Percentiles rank a stretch among this genome's conserved stretches.
Evolutionary conservation across 2,329 filamentous ascomycete species (phyloP).

Genomic region (Diplodia sapinea): DNA sequence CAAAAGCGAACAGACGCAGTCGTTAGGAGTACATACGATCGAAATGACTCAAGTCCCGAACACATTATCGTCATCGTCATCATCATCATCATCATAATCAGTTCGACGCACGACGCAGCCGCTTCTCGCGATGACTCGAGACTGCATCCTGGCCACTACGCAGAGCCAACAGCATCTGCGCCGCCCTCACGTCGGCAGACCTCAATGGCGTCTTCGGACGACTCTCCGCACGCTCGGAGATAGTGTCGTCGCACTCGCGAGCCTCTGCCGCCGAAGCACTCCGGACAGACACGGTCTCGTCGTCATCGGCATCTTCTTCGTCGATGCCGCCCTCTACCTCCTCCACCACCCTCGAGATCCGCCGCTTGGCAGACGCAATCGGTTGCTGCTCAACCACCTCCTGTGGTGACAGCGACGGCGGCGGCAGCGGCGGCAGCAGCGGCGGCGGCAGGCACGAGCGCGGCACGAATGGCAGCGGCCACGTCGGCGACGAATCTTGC

Average conservation of each 20-base stretch:
- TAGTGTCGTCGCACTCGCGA: too few species aligned
- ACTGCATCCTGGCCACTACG: conserved; percentile 31
- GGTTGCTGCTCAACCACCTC: neutral
- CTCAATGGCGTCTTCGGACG: neutral
- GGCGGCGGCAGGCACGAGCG: neutral
- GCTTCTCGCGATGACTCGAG: conserved; percentile 37
- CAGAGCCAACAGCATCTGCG: conserved; percentile 45
- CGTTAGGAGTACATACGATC: neutral
- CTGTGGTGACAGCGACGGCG: neutral
- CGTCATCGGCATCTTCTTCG: conserved; percentile 5
- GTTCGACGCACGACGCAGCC: conserved; percentile 41
- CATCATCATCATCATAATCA: conserved; percentile 10
- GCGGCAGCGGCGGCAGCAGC: too few species aligned
- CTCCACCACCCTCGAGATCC: conserved; percentile 32
- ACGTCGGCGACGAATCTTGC: conserved; percentile 15
- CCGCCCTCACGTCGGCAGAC: conserved; percentile 43
- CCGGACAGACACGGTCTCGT: neutral
- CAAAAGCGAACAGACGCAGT: neutral
- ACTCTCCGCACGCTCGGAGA: neutral
- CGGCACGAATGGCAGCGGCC: conserved; percentile 35
- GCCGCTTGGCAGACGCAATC: conserved; percentile 34
- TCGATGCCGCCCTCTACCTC: conserved; percentile 17
- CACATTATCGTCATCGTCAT: neutral
- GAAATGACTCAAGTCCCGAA: neutral
- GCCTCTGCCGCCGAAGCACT: neutral